Evolutionary conservation across 208 protist species (phyloP), one percentile per base, ranked within the genome.

Genomic region (Angomonas desouzai): DNA sequence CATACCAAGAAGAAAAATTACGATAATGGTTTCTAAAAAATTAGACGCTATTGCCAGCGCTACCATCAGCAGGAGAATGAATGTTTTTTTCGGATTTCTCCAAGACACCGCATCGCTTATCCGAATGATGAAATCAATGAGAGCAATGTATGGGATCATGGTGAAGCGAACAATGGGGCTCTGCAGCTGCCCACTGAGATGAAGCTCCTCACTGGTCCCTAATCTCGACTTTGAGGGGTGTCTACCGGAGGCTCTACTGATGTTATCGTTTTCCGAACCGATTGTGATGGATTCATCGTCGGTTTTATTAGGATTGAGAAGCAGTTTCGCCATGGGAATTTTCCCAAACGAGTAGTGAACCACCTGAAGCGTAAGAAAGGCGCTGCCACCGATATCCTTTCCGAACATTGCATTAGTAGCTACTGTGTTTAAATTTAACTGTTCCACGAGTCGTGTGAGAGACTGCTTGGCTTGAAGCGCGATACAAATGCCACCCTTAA

Each of bases 381-480:
- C 85, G 55, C 83, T 89, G 23, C 85, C 89, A 11, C 77, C 86
- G 56, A 79, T 72, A 49, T 85, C 80, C 22, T 78, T 81, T 53
- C 83, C 89, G 60, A 92, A 87, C 68, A 94, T 87, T 48, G 55
- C 70, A 53, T 89, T 87, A 1, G 80, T 92, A 40, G 69, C 76
- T 18, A 85, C 48, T 6, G 80, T 85, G 59, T 85, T 86, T 25
- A 87, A 68, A 60, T 89, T 93, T 27, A 76, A 66, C 30, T 72
- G 77, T 68, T 86, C 84, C 10, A 91, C 84, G n/a, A 67, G 51
- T 29, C 60, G 48, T 11, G 82, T 63, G 55, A 92, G 69, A 11
- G 62, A 77, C 22, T 76, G 66, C 36, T 92, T 92, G 0, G 85
- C 68, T 57, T 94, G 89, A 48, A 94, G 77, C 23, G 74, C 81